Percentiles rank a stretch among this genome's conserved stretches.
These are phyloP conservation scores for Corchorus olitorius DNA, from an alignment of 345 rosid genomes.

Conservation along the genomic window DNA sequence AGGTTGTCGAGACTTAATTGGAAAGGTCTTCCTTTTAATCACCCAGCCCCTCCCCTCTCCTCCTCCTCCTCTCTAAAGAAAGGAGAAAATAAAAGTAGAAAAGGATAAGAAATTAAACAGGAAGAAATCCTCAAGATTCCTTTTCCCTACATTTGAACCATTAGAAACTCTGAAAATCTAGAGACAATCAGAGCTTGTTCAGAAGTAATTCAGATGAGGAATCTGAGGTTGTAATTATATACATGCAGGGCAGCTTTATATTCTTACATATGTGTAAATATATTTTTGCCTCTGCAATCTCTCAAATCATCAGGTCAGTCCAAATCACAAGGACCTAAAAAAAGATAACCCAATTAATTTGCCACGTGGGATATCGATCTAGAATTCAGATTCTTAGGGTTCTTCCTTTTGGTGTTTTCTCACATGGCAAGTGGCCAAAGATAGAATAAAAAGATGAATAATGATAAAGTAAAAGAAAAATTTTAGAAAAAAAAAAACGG, in stretches of 20 bases:
- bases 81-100: neutral
- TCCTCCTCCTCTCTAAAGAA: neutral
- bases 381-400: constrained; percentile 7
- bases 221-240: constrained; percentile 2
- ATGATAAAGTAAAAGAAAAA: neutral
- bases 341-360: neutral
- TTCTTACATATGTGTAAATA: no score
- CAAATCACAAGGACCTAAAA: neutral
- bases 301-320: constrained; percentile 1
- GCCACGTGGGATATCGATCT: neutral
- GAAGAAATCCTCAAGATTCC: neutral
- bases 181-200: constrained; percentile 7
- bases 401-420: constrained; percentile 13
- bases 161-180: neutral
- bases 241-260: neutral
- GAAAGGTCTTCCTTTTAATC: no score
- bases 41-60: neutral
- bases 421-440: constrained; percentile 31
- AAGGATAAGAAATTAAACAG: neutral
- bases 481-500: neutral
- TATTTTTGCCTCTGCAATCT: neutral
- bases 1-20: no score
- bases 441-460: neutral
- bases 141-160: neutral
- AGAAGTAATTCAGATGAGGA: constrained; percentile 9